A percentile compares a stretch with the other conserved stretches of the same genome.
Conservation (phyloP, 352 stramenopile species). For the Thalassiosira mediterranea region DNA sequence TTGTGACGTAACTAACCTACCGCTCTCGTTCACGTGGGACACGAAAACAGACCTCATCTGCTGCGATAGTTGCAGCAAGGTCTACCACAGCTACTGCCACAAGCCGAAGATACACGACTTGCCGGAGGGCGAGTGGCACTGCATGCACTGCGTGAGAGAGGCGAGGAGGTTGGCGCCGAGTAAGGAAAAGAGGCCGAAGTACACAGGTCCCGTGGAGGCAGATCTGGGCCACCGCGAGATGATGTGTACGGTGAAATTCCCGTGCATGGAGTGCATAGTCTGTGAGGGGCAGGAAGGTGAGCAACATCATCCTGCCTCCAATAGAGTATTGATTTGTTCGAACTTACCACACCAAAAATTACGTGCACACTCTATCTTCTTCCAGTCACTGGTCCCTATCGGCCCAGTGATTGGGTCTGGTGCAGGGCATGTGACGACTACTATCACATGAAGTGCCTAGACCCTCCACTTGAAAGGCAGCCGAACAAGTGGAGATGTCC, state of each 20-base stretch:
- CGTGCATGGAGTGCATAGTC: constrained; percentile 29
- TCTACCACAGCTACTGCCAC: constrained; percentile 50
- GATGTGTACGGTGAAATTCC: constrained; percentile 24
- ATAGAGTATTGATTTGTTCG: too few relatives aligned
- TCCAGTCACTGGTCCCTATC: constrained; percentile 17
- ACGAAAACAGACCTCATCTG: constrained; percentile 39
- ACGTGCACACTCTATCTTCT: too few relatives aligned
- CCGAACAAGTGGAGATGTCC: constrained; percentile 37
- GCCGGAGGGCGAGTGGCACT: constrained; percentile 42
- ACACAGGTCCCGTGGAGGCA: constrained; percentile 21
- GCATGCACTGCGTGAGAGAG: constrained; percentile 36
- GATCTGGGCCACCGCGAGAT: constrained; percentile 13
- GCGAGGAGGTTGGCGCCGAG: constrained; percentile 1
- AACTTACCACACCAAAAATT: too few relatives aligned
- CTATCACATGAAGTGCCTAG: constrained; percentile 42
- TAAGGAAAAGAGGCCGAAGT: constrained; percentile 24
- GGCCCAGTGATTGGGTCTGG: constrained; percentile 23
- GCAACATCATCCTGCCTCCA: too few relatives aligned
- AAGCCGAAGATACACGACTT: constrained; percentile 38
- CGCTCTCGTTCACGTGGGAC: background rate
- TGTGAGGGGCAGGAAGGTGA: constrained; percentile 35
- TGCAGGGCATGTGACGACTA: constrained; percentile 38
- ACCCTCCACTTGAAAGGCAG: constrained; percentile 29
- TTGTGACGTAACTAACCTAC: background rate
- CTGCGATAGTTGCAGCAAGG: constrained; percentile 35